Percentiles rank a stretch among this genome's conserved stretches.
Evolutionary conservation across 2,329 filamentous ascomycete species (phyloP).

Genomic region (Pseudogymnoascus sp.): DNA sequence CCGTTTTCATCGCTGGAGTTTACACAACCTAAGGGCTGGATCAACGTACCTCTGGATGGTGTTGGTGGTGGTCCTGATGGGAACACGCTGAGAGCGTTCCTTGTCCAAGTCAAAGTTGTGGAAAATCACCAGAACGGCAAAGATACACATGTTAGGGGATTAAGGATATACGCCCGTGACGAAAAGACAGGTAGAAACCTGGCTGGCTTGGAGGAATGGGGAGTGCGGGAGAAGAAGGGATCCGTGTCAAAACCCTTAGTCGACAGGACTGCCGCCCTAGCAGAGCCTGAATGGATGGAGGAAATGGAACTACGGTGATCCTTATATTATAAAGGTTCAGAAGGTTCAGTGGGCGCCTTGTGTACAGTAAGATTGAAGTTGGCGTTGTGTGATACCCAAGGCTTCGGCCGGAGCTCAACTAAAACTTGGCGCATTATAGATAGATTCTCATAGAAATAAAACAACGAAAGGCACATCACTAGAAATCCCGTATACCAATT

Average conservation of each 20-base stretch:
- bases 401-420: not conserved
- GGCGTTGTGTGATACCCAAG: conserved; percentile 1
- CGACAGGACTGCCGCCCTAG: conserved; percentile 13
- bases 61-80: conserved; percentile 52
- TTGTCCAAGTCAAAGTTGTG: conserved; percentile 81
- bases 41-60: conserved; percentile 65
- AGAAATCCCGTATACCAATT: not conserved
- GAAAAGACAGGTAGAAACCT: conserved; percentile 18
- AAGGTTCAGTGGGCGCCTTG: not conserved
- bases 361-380: not conserved
- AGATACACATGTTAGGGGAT: conserved; percentile 89
- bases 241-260: not conserved
- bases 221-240: conserved; percentile 3
- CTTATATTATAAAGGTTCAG: not conserved
- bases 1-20: conserved; percentile 78
- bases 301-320: conserved; percentile 25
- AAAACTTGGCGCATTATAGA: not conserved
- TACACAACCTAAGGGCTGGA: conserved; percentile 77
- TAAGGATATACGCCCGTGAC: conserved; percentile 66
- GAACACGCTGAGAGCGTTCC: conserved; percentile 74
- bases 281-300: conserved; percentile 28
- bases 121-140: conserved; percentile 99
- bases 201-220: conserved; percentile 12
- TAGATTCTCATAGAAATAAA: not conserved
- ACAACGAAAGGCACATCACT: not conserved